phyloP scores from a whole-genome alignment of 1,284 basidiomycete genomes.

The Afroboletus lepidellus region DNA sequence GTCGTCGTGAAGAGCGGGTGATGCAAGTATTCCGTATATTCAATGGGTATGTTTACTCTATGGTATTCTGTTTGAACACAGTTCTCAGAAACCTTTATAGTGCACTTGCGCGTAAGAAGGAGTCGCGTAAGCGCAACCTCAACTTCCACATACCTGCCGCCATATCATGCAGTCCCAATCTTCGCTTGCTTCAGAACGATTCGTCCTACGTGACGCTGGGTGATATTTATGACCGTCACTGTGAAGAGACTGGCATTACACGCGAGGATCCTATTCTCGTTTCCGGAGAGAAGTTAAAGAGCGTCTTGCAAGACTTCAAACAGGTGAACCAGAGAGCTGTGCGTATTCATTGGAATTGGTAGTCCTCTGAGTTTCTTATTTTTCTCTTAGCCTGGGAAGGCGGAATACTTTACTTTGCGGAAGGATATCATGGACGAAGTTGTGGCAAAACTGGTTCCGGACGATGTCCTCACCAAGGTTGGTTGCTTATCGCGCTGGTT shows the following conservation, averaged over 20 bases:
- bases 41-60: constrained; percentile 64
- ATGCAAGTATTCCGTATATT: constrained; percentile 92
- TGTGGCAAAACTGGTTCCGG: constrained; percentile 85
- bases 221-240: constrained; percentile 93
- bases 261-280: constrained; percentile 89
- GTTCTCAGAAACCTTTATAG: constrained; percentile 41
- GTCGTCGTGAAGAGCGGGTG: constrained; percentile 90
- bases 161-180: constrained; percentile 80
- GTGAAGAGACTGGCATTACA: constrained; percentile 72
- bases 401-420: constrained; percentile 75
- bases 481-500: constrained; percentile 34
- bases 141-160: constrained; percentile 90
- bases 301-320: constrained; percentile 62
- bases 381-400: constrained; percentile 50
- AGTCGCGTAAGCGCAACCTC: constrained; percentile 90
- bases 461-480: constrained; percentile 84
- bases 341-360: constrained; percentile 18
- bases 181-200: constrained; percentile 91
- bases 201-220: constrained; percentile 88
- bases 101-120: constrained; percentile 84
- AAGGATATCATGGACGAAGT: constrained; percentile 94
- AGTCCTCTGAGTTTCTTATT: constrained; percentile 5
- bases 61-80: neutral
- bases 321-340: constrained; percentile 52
- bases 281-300: constrained; percentile 80